Evolutionary conservation across 23 red algal genomes (phyloP).

Genomic region (Pyropia haitanensis): DNA sequence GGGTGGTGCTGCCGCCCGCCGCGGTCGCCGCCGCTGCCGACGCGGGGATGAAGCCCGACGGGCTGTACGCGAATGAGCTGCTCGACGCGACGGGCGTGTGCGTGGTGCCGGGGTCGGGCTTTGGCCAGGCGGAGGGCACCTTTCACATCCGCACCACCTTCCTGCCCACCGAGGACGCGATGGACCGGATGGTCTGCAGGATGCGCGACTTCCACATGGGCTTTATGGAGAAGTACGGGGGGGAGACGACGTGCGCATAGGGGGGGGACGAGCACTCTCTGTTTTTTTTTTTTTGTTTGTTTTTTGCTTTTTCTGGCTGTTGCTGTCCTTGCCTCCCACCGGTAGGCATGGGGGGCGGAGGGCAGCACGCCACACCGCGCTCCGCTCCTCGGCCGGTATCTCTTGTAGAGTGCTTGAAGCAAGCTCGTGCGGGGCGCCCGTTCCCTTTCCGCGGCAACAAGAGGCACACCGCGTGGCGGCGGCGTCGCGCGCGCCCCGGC

Average conservation of each 20-base stretch:
- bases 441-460: too few species aligned
- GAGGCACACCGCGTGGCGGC: too few species aligned
- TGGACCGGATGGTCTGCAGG: constrained; percentile 35
- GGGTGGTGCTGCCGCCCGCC: constrained; percentile 34
- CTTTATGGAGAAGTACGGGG: constrained; percentile 51
- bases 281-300: too few species aligned
- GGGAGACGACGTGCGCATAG: neutral
- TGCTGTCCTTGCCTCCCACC: too few species aligned
- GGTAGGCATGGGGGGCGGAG: too few species aligned
- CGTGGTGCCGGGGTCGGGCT: constrained; percentile 93
- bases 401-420: too few species aligned
- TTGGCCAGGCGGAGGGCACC: constrained; percentile 56
- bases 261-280: too few species aligned
- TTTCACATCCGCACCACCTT: constrained; percentile 95
- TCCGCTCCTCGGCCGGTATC: too few species aligned
- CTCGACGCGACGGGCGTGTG: constrained; percentile 92
- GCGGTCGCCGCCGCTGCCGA: constrained; percentile 44
- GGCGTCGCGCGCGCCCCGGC: too few species aligned
- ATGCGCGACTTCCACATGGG: constrained; percentile 52
- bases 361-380: too few species aligned
- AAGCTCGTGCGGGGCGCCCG: too few species aligned
- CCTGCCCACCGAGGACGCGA: constrained; percentile 67
- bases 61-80: constrained; percentile 71
- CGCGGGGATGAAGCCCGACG: constrained; percentile 54
- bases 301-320: too few species aligned